phyloP scores from a whole-genome alignment of 2,329 filamentous ascomycete genomes.

The Tolypocladium ophioglossoides region DNA sequence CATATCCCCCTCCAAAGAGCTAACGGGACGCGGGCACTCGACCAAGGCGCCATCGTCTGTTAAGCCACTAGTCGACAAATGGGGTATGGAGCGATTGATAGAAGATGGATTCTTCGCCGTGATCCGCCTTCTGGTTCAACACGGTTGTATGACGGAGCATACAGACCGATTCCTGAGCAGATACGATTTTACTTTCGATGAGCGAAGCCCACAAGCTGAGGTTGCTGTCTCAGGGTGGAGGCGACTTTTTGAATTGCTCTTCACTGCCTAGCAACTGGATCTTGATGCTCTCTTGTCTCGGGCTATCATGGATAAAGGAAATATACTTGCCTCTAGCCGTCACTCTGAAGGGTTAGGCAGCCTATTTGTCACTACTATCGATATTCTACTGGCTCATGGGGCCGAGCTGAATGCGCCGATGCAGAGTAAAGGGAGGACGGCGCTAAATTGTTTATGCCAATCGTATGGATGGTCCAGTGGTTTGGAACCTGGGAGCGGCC shows the following conservation, averaged over 20 bases:
- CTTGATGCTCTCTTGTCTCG: neutral
- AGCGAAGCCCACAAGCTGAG: neutral
- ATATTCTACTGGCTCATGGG: neutral
- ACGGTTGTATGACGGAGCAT: neutral
- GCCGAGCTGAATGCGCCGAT: neutral
- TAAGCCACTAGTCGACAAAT: neutral
- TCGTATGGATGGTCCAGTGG: neutral
- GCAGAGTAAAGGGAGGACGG: neutral
- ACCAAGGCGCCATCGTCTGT: neutral
- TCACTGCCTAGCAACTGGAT: neutral
- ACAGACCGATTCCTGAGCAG: neutral
- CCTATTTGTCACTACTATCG: neutral
- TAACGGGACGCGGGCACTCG: neutral
- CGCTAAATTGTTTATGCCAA: neutral
- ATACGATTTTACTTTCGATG: neutral
- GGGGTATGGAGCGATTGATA: neutral
- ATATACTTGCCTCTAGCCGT: fast-evolving
- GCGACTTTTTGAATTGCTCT: neutral
- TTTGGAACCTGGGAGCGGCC: too few species aligned
- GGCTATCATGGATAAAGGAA: neutral
- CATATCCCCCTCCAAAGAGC: neutral
- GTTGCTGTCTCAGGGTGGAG: neutral
- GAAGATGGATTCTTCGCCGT: neutral
- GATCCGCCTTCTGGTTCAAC: neutral
- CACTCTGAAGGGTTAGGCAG: neutral